These are phyloP conservation scores for Cercis canadensis DNA, from an alignment of 306 rosid genomes.

Conservation along the genomic window DNA sequence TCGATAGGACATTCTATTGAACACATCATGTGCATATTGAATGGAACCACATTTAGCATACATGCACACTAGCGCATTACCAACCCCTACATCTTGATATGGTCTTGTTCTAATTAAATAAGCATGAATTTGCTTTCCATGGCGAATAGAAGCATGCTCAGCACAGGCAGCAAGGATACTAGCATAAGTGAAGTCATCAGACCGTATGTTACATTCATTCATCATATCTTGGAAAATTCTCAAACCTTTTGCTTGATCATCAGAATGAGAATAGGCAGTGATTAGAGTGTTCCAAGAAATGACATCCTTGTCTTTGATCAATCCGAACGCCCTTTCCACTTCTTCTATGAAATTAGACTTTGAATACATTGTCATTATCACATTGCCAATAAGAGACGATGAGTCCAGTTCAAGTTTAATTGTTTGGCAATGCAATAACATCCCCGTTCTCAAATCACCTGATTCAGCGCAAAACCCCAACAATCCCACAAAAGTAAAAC, in stretches of 20 bases:
- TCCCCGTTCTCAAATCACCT: conserved; percentile 36
- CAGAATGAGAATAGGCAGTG: conserved; percentile 39
- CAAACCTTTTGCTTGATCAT: conserved; percentile 37
- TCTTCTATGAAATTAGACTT: conserved; percentile 39
- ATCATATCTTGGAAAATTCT: conserved; percentile 42
- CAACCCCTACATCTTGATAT: conserved; percentile 46
- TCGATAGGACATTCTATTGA: conserved; percentile 39
- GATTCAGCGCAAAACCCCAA: conserved; percentile 41
- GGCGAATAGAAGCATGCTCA: conserved; percentile 40
- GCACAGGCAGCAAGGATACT: conserved; percentile 45
- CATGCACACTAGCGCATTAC: conserved; percentile 48
- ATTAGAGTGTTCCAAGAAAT: conserved; percentile 55
- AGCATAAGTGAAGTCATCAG: conserved; percentile 51
- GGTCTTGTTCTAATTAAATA: conserved; percentile 35
- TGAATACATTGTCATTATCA: conserved; percentile 47
- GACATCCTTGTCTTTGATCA: conserved; percentile 44
- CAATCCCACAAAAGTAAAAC: conserved; percentile 42
- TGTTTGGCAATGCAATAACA: conserved; percentile 47
- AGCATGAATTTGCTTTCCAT: conserved; percentile 53
- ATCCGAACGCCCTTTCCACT: conserved; percentile 47
- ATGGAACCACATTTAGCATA: conserved; percentile 55
- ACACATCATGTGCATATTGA: conserved; percentile 40
- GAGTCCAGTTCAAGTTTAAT: conserved; percentile 46
- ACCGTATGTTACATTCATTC: conserved; percentile 22
- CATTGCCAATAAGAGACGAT: conserved; percentile 44